phyloP scores from a whole-genome alignment of 495 filamentous ascomycete species.

The Annulohypoxylon moriforme region DNA sequence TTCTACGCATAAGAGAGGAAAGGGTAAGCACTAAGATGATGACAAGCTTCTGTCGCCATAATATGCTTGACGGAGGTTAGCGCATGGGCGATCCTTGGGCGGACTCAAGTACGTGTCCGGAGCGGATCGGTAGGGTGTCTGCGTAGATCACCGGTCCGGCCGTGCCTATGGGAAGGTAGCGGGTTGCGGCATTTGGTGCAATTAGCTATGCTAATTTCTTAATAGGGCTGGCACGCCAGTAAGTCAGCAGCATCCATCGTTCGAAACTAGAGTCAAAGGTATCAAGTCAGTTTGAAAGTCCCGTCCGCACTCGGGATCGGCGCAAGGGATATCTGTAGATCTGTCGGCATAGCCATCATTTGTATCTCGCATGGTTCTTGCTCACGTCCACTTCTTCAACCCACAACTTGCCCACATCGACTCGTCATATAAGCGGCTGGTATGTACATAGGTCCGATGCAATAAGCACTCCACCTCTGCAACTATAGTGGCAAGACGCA shows the following conservation, averaged over 20 bases:
- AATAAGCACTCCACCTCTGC: constrained; percentile 34
- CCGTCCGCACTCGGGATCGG: constrained; percentile 26
- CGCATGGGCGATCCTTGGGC: constrained; percentile 6
- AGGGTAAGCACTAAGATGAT: constrained; percentile 10
- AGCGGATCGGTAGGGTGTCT: constrained; percentile 33
- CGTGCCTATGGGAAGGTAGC: neutral
- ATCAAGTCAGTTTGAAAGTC: neutral
- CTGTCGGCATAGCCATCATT: constrained; percentile 20
- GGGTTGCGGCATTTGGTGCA: constrained; percentile 17
- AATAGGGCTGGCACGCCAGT: neutral
- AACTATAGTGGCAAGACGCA: constrained; percentile 34
- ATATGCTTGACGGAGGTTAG: neutral
- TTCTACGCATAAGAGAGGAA: neutral
- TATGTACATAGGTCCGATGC: constrained; percentile 15
- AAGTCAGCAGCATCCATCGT: neutral
- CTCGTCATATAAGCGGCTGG: constrained; percentile 16
- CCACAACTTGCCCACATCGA: neutral
- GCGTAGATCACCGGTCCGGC: constrained; percentile 31
- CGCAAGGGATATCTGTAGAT: constrained; percentile 32
- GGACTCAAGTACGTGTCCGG: constrained; percentile 12
- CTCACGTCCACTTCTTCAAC: constrained; percentile 7
- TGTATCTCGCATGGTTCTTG: constrained; percentile 7
- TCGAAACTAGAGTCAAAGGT: neutral
- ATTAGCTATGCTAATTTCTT: neutral
- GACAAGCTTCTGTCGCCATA: neutral